These are phyloP conservation scores for Bruguiera sexangula DNA, from an alignment of 345 rosid species.

Conservation along the genomic window DNA sequence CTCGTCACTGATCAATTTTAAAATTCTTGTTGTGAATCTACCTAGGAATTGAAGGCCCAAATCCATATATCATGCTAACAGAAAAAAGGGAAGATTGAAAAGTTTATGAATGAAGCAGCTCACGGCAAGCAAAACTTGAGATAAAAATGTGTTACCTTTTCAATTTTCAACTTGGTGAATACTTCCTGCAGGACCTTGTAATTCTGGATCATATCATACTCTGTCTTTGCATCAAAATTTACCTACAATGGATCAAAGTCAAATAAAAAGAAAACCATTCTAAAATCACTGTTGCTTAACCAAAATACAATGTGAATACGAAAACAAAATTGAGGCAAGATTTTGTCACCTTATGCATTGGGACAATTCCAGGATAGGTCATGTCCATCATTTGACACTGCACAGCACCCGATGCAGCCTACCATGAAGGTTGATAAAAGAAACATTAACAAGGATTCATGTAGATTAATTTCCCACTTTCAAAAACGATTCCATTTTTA, in stretches of 20 bases:
- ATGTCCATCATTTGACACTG: conserved; percentile 97
- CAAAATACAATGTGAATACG: conserved; percentile 2
- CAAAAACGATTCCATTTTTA: no score
- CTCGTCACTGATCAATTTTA: neutral
- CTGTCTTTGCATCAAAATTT: conserved; percentile 91
- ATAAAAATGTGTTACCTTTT: conserved; percentile 48
- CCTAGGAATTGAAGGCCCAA: neutral
- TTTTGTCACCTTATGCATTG: conserved; percentile 83
- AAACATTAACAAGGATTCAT: neutral
- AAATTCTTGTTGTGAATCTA: neutral
- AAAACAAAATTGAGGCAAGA: neutral
- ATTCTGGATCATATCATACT: conserved; percentile 94
- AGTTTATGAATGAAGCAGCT: neutral
- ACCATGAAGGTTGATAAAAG: conserved; percentile 14
- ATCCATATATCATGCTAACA: neutral
- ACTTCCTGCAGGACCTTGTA: conserved; percentile 96
- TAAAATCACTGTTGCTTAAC: neutral
- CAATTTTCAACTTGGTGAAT: conserved; percentile 87
- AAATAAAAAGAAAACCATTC: conserved; percentile 3
- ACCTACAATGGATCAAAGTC: conserved; percentile 42
- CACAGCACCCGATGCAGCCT: conserved; percentile 99
- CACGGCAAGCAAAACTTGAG: neutral
- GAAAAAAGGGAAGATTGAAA: neutral
- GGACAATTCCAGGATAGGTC: conserved; percentile 93
- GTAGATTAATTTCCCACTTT: no score